Evolutionary conservation across 768 basidiomycete genomes (phyloP), one percentile per base, ranked within the genome.

Genomic region (Leccinum incarnatum): DNA sequence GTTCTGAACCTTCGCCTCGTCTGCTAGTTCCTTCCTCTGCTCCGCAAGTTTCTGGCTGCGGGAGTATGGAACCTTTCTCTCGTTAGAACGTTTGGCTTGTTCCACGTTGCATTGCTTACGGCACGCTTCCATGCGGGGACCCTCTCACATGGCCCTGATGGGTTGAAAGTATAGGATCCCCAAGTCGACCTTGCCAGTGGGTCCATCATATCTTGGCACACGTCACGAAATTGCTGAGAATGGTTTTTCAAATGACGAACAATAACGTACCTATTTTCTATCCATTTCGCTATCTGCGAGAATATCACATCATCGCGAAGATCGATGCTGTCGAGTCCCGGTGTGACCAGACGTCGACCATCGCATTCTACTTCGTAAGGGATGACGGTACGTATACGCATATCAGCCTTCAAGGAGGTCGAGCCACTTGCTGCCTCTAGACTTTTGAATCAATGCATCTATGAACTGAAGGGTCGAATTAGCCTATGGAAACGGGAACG

Each of bases 101-200:
- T 25, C 25, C 25, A 25, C 25, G 25, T 23, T 23, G 49, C 59
- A 56, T 10, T 53, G 61, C 27, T 46, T 46, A 9, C 40, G 54
- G 50, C 56, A n/a, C 46, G 25, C 53, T 12, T 56, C 40, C 7
- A 4, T 19, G 47, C 5, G 54, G 54, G 11, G 51, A 21, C 5
- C 21, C 23, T 19, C 7, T 47, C 19, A 53, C 25, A 1, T 53
- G 36, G 51, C 51, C 10, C 47, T 56, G 32, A 61, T 62, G 23
- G 51, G 54, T 37, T 61, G 54, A 30, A 62, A 5, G 14, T 53
- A 62, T 30, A 62, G 45, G 21, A 61, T 45, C n/a, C 47, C 48
- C 27, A 62, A 32, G 8, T 55, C 40, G 32, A 10, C 19, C 25
- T 36, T 37, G 46, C 40, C 10, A 42, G n/a, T n/a, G n/a, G 40